Evolutionary conservation across 345 rosid species (phyloP).

Genomic region (Lumnitzera racemosa): DNA sequence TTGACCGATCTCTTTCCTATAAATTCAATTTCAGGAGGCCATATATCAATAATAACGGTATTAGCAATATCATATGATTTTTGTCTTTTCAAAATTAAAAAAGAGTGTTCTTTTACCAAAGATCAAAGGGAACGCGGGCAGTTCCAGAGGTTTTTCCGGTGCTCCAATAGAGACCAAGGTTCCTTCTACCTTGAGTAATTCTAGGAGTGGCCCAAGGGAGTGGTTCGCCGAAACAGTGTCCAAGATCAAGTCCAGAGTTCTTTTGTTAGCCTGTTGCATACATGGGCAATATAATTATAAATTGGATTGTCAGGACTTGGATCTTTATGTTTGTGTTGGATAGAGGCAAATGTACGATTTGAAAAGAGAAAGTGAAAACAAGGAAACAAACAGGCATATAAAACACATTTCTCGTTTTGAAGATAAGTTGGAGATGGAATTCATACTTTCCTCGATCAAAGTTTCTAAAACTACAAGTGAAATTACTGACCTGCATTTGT

Average conservation of each 20-base stretch:
- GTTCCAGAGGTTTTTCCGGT: conserved; percentile 35
- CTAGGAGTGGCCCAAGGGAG: conserved; percentile 38
- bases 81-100: not conserved
- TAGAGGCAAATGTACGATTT: no score
- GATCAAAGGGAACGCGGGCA: conserved; percentile 51
- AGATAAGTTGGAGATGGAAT: not conserved
- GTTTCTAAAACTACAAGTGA: no score
- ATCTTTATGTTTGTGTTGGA: not conserved
- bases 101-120: conserved; percentile 26
- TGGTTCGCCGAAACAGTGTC: conserved; percentile 54
- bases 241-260: conserved; percentile 41
- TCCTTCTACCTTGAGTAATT: conserved; percentile 46
- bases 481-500: conserved; percentile 36
- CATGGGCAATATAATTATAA: not conserved
- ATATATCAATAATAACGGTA: not conserved
- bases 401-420: no score
- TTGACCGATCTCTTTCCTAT: conserved; percentile 47
- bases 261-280: conserved; percentile 26
- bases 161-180: conserved; percentile 41
- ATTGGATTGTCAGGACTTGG: not conserved
- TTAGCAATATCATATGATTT: not conserved
- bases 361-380: no score
- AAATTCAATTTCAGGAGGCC: not conserved
- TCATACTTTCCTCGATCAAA: not conserved
- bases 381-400: no score